Evolutionary conservation across 75 land plant species (phyloP).

Genomic region (Adiantum capillusveneris): DNA sequence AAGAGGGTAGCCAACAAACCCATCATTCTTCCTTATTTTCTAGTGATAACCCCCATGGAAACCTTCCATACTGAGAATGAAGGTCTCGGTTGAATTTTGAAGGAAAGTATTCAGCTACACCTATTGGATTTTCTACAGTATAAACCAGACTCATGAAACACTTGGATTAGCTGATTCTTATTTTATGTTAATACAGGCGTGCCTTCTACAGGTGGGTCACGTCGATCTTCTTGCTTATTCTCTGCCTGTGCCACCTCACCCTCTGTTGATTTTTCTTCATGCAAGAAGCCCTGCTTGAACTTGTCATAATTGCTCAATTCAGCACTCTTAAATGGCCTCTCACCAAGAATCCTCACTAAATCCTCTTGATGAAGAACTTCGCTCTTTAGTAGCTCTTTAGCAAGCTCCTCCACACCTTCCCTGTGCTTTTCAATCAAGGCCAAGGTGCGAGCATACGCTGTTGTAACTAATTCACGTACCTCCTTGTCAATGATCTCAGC

Average conservation of each 20-base stretch:
- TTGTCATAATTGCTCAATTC: conserved; percentile 38
- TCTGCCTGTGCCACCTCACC: conserved; percentile 5
- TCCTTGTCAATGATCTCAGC: conserved; percentile 45
- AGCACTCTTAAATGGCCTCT: conserved; percentile 28
- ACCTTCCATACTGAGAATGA: too few species aligned
- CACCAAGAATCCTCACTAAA: conserved; percentile 29
- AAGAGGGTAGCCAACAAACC: too few species aligned
- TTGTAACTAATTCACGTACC: conserved; percentile 38
- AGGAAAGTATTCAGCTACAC: too few species aligned
- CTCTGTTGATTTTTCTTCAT: not conserved
- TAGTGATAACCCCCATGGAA: too few species aligned
- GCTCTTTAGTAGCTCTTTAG: conserved; percentile 29
- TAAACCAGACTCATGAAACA: too few species aligned
- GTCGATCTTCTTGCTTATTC: conserved; percentile 7
- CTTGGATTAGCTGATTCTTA: too few species aligned
- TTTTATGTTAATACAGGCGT: conserved; percentile 8
- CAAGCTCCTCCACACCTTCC: conserved; percentile 40
- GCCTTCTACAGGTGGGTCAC: conserved; percentile 3
- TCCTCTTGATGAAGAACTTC: conserved; percentile 50
- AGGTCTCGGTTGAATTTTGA: too few species aligned
- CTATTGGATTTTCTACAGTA: too few species aligned
- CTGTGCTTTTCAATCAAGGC: conserved; percentile 23
- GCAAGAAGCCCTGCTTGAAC: conserved; percentile 32
- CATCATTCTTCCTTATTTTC: too few species aligned
- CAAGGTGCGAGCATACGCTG: conserved; percentile 36